Base-by-base conservation (phyloP, 2,329 filamentous ascomycete species). In the Geosmithia flava region DNA sequence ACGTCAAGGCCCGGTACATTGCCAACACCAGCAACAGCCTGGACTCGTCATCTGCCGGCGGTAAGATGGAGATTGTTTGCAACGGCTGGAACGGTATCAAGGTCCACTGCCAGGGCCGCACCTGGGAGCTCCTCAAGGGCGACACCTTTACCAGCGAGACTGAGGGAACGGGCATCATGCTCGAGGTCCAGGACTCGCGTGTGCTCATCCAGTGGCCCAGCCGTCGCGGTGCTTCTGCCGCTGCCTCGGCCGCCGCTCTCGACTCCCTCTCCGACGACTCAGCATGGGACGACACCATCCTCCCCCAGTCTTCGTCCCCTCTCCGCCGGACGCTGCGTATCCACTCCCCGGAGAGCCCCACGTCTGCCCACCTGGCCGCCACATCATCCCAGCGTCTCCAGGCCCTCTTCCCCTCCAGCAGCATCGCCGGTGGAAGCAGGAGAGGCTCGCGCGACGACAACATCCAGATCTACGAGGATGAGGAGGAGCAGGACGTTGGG, bases 61-160 rank as follows among this genome's bases (percentile, higher is more conserved):
- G 41, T 13, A 83, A 81, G 64, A 79, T 98, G 44, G 87, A 95
- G 65, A 85, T 98, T 57, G 76, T 87, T 58, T 98, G 93, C 71
- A 79, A 85, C 59, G 93, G 93, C 20, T 97, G 91, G 91, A 98
- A 98, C 64, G 93, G 93, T 16, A 74, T 93, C 54, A 95, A 88
- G 69, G 69, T 98, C 55, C 89, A 95, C 68, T 96, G 88, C 70
- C 85, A 91, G 66, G 88, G 88, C 49, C 81, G 83, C 55, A 85
- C 87, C 3, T 91, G 87, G 72, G 87, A 95, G 55, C 68, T 98
- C 58, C 75, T 73, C 53, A 96, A 95, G 69, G 88, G 86, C 17
- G 89, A 95, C 62, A 85, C 80, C 46, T 97, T 96, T 65, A 85
- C 83, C 44, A 95, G 89, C 50, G 87, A 95, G 66, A 90, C 89